Evolutionary conservation across 2,329 filamentous ascomycete genomes (phyloP).

Genomic region (Beauveria sp.): DNA sequence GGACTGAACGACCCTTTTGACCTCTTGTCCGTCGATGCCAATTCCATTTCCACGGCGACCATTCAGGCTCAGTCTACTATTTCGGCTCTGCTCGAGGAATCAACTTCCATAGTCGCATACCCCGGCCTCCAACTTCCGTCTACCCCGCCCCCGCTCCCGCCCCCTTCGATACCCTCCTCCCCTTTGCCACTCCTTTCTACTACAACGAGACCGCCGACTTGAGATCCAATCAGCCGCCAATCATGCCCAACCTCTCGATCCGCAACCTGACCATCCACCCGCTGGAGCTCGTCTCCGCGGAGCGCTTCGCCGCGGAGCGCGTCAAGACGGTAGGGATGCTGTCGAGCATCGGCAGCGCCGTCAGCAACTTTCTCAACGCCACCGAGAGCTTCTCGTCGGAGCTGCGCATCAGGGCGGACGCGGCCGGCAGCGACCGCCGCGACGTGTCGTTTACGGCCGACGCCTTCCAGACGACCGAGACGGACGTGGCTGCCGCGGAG

Average conservation of each 20-base stretch:
- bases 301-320: conserved; percentile 57
- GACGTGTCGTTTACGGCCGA: conserved; percentile 57
- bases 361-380: conserved; percentile 38
- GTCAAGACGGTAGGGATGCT: conserved; percentile 36
- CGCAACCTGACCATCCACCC: conserved; percentile 73
- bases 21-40: too few species aligned
- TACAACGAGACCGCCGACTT: too few species aligned
- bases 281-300: conserved; percentile 64
- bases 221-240: too few species aligned
- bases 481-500: conserved; percentile 51
- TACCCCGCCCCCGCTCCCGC: neutral
- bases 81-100: too few species aligned
- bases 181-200: neutral
- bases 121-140: too few species aligned
- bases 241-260: conserved; percentile 56
- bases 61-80: too few species aligned
- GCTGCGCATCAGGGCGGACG: conserved; percentile 44
- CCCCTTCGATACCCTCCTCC: neutral
- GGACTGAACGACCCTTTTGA: too few species aligned
- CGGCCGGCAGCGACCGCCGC: conserved; percentile 53
- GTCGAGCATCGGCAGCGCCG: conserved; percentile 35
- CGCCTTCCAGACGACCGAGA: conserved; percentile 56
- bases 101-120: too few species aligned
- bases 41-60: too few species aligned
- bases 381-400: conserved; percentile 25